A percentile compares a stretch with the other conserved stretches of the same genome.
Conservation (phyloP, 1,139 yeast species). For the Suhomyces maxii region DNA sequence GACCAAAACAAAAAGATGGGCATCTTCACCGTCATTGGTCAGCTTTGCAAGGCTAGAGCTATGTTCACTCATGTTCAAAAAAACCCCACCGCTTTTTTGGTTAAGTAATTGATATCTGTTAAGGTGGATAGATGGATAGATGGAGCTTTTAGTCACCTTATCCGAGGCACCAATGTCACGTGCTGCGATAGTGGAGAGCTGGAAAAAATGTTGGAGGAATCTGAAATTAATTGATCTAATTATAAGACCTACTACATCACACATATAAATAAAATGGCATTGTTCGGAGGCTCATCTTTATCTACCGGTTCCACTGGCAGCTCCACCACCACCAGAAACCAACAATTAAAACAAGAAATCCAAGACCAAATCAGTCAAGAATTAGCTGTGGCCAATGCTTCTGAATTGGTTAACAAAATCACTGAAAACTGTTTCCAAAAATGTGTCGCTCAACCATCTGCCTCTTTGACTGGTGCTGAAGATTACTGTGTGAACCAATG, state of each 20-base stretch:
- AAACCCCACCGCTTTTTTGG: not conserved
- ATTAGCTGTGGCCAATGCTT: conserved; percentile 85
- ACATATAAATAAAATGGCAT: conserved; percentile 24
- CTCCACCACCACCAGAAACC: conserved; percentile 20
- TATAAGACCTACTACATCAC: not conserved
- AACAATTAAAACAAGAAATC: conserved; percentile 53
- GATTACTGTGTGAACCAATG: conserved; percentile 69
- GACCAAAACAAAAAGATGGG: conserved; percentile 74
- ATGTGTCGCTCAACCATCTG: conserved; percentile 62
- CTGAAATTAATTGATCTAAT: not conserved
- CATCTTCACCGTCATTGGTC: conserved; percentile 14
- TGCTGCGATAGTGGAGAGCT: not conserved
- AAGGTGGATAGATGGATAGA: not conserved
- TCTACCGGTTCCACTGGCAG: conserved; percentile 21
- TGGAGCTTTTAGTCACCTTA: not conserved
- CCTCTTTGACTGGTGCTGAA: conserved; percentile 35
- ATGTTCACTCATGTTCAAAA: not conserved
- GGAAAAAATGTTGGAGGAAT: not conserved
- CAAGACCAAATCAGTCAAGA: conserved; percentile 78
- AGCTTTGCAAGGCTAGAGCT: not conserved
- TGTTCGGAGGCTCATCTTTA: conserved; percentile 29
- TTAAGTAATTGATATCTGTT: not conserved
- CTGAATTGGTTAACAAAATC: conserved; percentile 79
- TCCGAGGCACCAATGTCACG: conserved; percentile 1
- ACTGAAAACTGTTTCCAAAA: conserved; percentile 87